Base-by-base conservation (phyloP, 2,329 filamentous ascomycete species). In the Colletotrichum shisoi region DNA sequence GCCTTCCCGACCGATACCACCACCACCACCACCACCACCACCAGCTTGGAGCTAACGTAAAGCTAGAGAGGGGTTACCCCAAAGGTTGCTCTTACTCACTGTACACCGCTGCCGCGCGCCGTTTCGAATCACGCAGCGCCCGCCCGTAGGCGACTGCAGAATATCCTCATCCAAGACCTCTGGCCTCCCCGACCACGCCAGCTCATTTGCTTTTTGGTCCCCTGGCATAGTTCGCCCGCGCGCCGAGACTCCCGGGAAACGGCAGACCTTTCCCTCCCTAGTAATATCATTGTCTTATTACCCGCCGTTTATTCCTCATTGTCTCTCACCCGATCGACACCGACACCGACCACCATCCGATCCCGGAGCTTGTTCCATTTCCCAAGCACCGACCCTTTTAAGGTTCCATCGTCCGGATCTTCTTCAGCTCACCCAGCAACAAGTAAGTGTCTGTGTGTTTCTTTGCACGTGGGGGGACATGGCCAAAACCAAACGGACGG, bases 261-360 rank as follows among this genome's bases (percentile, higher is more conserved):
- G 62, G 66, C 54, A 62, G 57, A 53, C 66, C 48, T 37, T 68
- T 52, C 57, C 8, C 31, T 9, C 31, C 31, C 31, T 68, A 67
- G 57, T 68, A 68, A 68, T 68, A 57, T 60, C 57, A 51, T 68
- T 68, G 62, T 68, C 63, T 68, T 68, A 53, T 62, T 67, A 56
- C 61, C 9, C 27, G 57, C 56, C 60, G 54, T 67, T 52, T 53
- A 42, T 49, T 68, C 39, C 65, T 64, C 49, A 34, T 56, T 65
- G 42, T 60, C 48, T 34, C 19, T 56, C 56, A 34, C 42, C 39
- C 27, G 31, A 34, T 34, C 8, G 31, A 34, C 31, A 34, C 34
- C 27, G 24, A 42, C 52, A 13, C 62, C 37, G 57, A 45, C 57
- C 54, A n/a, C 27, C 42, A 46, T 45, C 56, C 31, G 45, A 51